Evolutionary conservation across 371 early-diverging fungal genomes (phyloP).

Genomic region (Mucor velutinosus): DNA sequence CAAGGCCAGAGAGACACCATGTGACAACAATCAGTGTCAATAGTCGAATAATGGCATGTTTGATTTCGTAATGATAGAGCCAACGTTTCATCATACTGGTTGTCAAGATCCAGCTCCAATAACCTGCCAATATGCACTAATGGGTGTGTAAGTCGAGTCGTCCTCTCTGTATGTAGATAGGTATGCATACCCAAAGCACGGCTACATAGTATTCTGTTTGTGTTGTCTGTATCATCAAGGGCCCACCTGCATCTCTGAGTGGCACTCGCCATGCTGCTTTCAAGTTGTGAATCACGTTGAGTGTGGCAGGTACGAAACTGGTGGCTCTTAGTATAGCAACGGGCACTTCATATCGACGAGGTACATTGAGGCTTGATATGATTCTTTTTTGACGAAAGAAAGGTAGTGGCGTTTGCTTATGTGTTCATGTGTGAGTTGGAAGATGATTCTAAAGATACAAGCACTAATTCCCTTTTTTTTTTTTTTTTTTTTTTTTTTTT

Average conservation of each 20-base stretch:
- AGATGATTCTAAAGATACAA: no score
- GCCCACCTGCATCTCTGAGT: conserved; percentile 52
- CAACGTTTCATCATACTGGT: conserved; percentile 64
- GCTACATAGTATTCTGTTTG: conserved; percentile 60
- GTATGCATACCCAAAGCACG: conserved; percentile 55
- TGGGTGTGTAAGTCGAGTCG: background rate
- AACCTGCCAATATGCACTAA: conserved; percentile 16
- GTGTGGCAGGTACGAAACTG: conserved; percentile 50
- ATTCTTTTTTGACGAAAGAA: conserved; percentile 27
- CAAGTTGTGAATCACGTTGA: conserved; percentile 48
- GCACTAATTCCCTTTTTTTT: no score
- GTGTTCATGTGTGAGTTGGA: no score
- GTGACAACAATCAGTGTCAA: conserved; percentile 55
- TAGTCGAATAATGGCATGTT: conserved; percentile 60
- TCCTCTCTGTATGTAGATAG: background rate
- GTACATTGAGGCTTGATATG: conserved; percentile 23
- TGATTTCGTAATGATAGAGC: conserved; percentile 63
- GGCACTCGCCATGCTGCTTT: conserved; percentile 40
- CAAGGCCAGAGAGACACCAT: conserved; percentile 52
- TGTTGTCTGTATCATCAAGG: conserved; percentile 50
- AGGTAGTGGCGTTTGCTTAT: conserved; percentile 22
- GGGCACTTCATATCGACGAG: conserved; percentile 26
- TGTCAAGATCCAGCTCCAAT: conserved; percentile 54
- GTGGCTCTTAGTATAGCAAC: conserved; percentile 21
- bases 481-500: no score